Percentiles rank a stretch among this genome's conserved stretches.
Conservation (phyloP, 2,329 filamentous ascomycete species). For the Diaporthe vexans region DNA sequence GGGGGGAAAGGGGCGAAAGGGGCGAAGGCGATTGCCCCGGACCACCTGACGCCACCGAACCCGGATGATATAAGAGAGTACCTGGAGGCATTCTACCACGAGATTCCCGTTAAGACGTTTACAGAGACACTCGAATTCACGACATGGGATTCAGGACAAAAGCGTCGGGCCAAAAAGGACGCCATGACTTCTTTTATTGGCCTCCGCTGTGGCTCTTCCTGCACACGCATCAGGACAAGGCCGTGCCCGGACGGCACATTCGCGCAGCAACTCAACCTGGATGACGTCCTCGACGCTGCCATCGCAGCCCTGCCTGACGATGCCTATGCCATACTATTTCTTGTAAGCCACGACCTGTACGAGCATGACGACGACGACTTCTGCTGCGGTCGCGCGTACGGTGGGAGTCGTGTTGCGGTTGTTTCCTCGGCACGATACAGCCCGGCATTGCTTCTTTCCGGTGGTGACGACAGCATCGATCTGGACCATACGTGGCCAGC, state of each 20-base stretch:
- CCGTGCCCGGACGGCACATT: conserved; percentile 62
- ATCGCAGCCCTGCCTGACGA: conserved; percentile 67
- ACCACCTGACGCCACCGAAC: conserved; percentile 48
- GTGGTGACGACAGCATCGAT: conserved; percentile 55
- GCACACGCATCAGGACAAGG: conserved; percentile 66
- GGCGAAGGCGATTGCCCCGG: conserved; percentile 54
- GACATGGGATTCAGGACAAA: conserved; percentile 57
- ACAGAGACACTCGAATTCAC: conserved; percentile 59
- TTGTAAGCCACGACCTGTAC: conserved; percentile 74
- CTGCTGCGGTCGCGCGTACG: conserved; percentile 76
- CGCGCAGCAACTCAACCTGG: conserved; percentile 67
- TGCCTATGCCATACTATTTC: conserved; percentile 70
- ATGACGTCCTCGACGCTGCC: conserved; percentile 72
- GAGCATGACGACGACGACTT: conserved; percentile 77
- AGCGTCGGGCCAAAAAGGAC: conserved; percentile 32
- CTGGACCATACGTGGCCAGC: conserved; percentile 73
- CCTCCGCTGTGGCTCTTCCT: conserved; percentile 52
- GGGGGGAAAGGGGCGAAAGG: conserved; percentile 56
- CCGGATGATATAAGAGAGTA: conserved; percentile 53
- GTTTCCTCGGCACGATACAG: conserved; percentile 75
- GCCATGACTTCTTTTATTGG: conserved; percentile 57
- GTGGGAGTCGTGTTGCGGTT: conserved; percentile 72
- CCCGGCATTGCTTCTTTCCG: conserved; percentile 57
- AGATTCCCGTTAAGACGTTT: conserved; percentile 63
- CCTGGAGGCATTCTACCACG: conserved; percentile 65